Percentiles rank a stretch among this genome's conserved stretches.
phyloP scores from a whole-genome alignment of 2,329 filamentous ascomycete species.

The Chaetothyriales sp. region DNA sequence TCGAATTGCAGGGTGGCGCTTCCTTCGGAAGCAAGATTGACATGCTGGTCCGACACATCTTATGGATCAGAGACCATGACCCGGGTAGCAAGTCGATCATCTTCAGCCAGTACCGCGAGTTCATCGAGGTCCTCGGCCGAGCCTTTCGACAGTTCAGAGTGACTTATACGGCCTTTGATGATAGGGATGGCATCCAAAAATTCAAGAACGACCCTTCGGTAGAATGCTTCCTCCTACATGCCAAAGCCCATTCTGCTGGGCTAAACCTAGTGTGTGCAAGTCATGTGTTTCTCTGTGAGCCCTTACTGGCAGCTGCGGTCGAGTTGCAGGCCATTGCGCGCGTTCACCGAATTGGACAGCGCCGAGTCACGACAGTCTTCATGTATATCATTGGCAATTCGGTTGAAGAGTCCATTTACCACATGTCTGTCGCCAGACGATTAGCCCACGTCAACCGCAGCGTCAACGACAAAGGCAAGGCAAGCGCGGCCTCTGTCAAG shows the following conservation, averaged over 20 bases:
- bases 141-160: conserved; percentile 64
- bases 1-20: conserved; percentile 53
- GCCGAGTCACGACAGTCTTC: conserved; percentile 80
- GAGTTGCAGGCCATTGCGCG: conserved; percentile 91
- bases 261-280: conserved; percentile 86
- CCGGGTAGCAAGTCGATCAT: conserved; percentile 81
- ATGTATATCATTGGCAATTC: conserved; percentile 85
- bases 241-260: conserved; percentile 74
- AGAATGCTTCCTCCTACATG: conserved; percentile 81
- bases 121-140: conserved; percentile 56
- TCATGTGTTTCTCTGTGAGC: conserved; percentile 90
- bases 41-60: conserved; percentile 62
- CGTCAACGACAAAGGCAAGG: conserved; percentile 22
- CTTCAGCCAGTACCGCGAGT: conserved; percentile 84
- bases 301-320: conserved; percentile 80
- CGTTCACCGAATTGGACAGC: conserved; percentile 87
- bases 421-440: conserved; percentile 65
- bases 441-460: conserved; percentile 57
- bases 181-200: conserved; percentile 51
- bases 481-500: conserved; percentile 17
- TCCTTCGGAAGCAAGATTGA: conserved; percentile 80
- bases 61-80: conserved; percentile 74
- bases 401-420: conserved; percentile 83
- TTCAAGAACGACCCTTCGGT: conserved; percentile 63
- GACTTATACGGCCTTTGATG: conserved; percentile 56